Evolutionary conservation across 345 rosid species (phyloP).

Genomic region (Xanthoceras sorbifolium): DNA sequence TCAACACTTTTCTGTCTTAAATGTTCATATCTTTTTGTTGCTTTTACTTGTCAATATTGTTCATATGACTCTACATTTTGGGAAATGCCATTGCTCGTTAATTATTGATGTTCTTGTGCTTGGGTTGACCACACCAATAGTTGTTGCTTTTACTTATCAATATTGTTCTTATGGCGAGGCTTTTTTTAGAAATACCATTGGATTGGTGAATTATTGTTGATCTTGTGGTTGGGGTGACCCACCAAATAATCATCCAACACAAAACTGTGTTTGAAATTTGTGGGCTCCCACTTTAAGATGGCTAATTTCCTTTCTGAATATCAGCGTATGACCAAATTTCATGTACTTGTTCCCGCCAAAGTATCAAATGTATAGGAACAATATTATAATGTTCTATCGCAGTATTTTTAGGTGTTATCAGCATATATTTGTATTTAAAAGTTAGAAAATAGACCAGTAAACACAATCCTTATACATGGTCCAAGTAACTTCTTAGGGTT

Average conservation of each 20-base stretch:
- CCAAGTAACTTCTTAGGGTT: neutral
- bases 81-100: neutral
- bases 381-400: neutral
- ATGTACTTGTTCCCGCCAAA: neutral
- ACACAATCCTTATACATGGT: neutral
- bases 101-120: neutral
- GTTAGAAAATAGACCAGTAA: neutral
- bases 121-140: neutral
- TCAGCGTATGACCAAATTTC: neutral
- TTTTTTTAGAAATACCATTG: too few species aligned
- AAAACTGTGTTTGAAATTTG: neutral
- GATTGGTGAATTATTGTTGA: too few species aligned
- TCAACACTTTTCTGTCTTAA: neutral
- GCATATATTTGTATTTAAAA: neutral
- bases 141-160: neutral
- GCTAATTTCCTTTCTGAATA: neutral
- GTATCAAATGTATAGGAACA: neutral
- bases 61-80: neutral
- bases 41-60: neutral
- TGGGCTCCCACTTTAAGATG: neutral
- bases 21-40: neutral
- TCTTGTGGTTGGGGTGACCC: too few species aligned
- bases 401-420: neutral
- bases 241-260: too few species aligned
- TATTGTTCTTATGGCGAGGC: neutral